Conservation (phyloP, 345 rosid species). For the Citrus australasica region DNA sequence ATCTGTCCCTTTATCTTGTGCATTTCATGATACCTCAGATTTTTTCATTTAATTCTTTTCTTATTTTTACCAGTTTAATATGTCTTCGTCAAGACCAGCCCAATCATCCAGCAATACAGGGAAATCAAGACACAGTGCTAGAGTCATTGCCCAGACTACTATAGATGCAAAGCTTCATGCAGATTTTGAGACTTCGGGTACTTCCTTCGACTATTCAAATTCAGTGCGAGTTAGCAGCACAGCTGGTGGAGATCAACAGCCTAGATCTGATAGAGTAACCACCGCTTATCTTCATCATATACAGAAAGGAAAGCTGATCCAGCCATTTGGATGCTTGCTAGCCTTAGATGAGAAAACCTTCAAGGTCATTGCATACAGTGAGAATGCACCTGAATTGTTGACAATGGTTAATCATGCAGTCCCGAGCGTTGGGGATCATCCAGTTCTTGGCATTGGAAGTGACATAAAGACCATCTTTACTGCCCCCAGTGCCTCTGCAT, state of each 20-base stretch:
- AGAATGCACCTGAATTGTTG: constrained; percentile 88
- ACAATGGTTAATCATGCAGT: constrained; percentile 91
- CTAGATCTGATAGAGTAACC: constrained; percentile 80
- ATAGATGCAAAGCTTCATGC: constrained; percentile 93
- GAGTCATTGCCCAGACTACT: constrained; percentile 88
- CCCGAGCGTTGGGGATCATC: constrained; percentile 87
- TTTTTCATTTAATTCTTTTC: neutral
- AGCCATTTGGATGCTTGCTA: constrained; percentile 94
- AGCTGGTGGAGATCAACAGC: constrained; percentile 41
- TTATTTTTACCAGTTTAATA: constrained; percentile 22
- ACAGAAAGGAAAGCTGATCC: constrained; percentile 93
- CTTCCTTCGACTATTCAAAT: constrained; percentile 84
- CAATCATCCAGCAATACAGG: constrained; percentile 67
- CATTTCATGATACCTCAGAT: neutral
- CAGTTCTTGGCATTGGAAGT: constrained; percentile 70
- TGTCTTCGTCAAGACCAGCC: constrained; percentile 83
- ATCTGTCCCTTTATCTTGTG: neutral
- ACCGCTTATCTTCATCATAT: constrained; percentile 90
- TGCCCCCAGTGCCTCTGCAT: constrained; percentile 83
- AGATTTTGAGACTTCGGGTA: constrained; percentile 84
- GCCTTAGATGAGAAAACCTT: constrained; percentile 88
- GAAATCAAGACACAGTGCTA: constrained; percentile 74
- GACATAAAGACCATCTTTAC: constrained; percentile 76
- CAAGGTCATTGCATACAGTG: constrained; percentile 86
- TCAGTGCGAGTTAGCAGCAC: constrained; percentile 59